Evolutionary conservation across 352 stramenopile species (phyloP).

Genomic region (Phytophthora pini): DNA sequence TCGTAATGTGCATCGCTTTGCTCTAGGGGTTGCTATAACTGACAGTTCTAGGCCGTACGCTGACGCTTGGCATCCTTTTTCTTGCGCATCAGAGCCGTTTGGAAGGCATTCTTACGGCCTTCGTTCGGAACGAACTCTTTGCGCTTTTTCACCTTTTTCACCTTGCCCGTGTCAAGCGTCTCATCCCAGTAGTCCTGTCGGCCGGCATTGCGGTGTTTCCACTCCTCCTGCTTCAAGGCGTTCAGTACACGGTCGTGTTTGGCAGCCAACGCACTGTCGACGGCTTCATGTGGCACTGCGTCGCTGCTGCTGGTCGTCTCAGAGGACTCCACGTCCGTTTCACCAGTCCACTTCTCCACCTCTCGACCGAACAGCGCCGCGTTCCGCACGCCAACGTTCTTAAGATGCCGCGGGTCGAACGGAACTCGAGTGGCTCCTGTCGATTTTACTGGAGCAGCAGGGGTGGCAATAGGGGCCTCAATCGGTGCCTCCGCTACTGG

Average conservation of each 20-base stretch:
- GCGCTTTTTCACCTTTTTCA: constrained; percentile 87
- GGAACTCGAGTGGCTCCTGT: constrained; percentile 31
- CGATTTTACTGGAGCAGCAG: constrained; percentile 5
- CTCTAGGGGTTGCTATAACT: constrained; percentile 22
- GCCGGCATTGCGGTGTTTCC: constrained; percentile 66
- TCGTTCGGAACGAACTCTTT: constrained; percentile 86
- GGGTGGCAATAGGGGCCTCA: not conserved
- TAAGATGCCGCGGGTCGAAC: constrained; percentile 62
- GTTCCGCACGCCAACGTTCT: constrained; percentile 70
- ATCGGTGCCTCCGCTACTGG: constrained; percentile 1
- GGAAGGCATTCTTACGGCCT: constrained; percentile 76
- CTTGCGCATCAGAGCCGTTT: constrained; percentile 63
- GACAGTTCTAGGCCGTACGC: constrained; percentile 21
- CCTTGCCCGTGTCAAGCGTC: constrained; percentile 71
- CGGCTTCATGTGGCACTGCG: constrained; percentile 21
- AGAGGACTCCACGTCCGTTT: constrained; percentile 54
- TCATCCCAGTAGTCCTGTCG: constrained; percentile 84
- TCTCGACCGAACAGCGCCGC: constrained; percentile 65
- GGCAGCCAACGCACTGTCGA: constrained; percentile 47
- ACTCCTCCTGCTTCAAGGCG: constrained; percentile 80
- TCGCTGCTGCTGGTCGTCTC: constrained; percentile 49
- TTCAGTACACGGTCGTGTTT: constrained; percentile 77
- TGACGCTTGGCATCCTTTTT: constrained; percentile 55
- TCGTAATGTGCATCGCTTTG: constrained; percentile 28
- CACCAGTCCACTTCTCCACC: constrained; percentile 71